Conservation (phyloP, 129 eudicot genomes). For the Flaveria brownii region DNA sequence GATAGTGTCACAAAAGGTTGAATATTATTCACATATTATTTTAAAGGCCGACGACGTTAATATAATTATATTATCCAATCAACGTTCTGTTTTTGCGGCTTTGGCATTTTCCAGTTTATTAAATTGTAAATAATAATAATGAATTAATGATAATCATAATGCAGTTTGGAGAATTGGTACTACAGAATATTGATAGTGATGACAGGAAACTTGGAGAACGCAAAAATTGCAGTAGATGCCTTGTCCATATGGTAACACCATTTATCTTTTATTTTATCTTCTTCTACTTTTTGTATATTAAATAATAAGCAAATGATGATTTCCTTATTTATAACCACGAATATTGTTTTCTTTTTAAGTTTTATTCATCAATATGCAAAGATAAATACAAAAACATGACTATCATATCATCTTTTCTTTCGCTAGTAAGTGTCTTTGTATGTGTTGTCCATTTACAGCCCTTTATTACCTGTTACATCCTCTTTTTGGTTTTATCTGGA, state of each 20-base stretch:
- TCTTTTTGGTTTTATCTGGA: slow-evolving; percentile 16
- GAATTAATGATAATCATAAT: neutral
- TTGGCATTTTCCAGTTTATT: neutral
- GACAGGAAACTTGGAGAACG: slow-evolving; percentile 78
- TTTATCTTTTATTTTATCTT: neutral
- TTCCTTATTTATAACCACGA: neutral
- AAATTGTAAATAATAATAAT: no score
- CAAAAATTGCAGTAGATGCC: slow-evolving; percentile 80
- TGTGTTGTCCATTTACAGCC: slow-evolving; percentile 12
- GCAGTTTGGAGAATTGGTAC: slow-evolving; percentile 91
- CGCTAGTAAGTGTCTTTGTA: neutral
- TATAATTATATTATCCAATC: neutral
- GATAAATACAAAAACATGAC: neutral
- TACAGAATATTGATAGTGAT: slow-evolving; percentile 73
- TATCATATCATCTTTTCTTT: neutral
- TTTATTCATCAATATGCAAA: neutral
- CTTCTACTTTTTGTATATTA: neutral
- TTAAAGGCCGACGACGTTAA: no score
- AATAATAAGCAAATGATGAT: no score
- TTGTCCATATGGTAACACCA: slow-evolving; percentile 66
- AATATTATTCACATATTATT: no score
- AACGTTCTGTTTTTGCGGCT: neutral
- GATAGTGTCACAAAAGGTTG: no score
- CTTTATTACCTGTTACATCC: slow-evolving; percentile 3
- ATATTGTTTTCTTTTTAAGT: neutral